Base-by-base conservation (phyloP, 257 asterid species). In the Solanum virginianum region DNA sequence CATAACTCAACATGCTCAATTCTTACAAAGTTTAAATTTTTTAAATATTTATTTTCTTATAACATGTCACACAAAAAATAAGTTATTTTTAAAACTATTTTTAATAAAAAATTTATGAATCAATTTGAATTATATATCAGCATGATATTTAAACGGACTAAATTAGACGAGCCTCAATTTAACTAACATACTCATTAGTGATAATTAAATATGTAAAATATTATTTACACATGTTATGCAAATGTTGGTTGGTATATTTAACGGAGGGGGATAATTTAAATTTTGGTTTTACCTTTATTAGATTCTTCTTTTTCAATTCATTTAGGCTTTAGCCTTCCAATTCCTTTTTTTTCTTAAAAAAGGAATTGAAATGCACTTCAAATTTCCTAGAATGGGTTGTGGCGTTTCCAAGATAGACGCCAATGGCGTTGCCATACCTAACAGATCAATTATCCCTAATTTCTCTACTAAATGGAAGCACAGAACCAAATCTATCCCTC, bases 361-460 rank as follows among this genome's bases (percentile, higher is more conserved):
- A 36, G 41, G 82, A 16, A 79, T 79, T 79, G 82, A 79, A 79
- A 79, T 79, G 82, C 82, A 65, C 4, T 79, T 79, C 63, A 79
- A 49, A 79, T 6, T 79, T 10, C 26, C 53, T 26, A 79, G 65
- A 79, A 79, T 79, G 82, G 82, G 82, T 16, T 79, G 82, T 53
- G 82, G 82, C 29, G 65, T 79, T 79, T 79, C 82, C 29, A 79
- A 53, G 26, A 53, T 79, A 79, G 82, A 79, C 53, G 63, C 82
- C 82, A 79, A 79, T 79, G 82, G 82, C 16, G 29, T 26, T 0
- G 82, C 82, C 82, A 79, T 63, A 79, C 90, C 89, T n/a, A 54
- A 85, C 49, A 86, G 81, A 87, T 70, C 80, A 18, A 86, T 86
- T 47, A 88, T 90, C 24, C 91, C 92, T 18, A n/a, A 83, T 32